A percentile compares a stretch with the other conserved stretches of the same genome.
Evolutionary conservation across 441 rosid species (phyloP).

Genomic region (Aquilaria agallochum): DNA sequence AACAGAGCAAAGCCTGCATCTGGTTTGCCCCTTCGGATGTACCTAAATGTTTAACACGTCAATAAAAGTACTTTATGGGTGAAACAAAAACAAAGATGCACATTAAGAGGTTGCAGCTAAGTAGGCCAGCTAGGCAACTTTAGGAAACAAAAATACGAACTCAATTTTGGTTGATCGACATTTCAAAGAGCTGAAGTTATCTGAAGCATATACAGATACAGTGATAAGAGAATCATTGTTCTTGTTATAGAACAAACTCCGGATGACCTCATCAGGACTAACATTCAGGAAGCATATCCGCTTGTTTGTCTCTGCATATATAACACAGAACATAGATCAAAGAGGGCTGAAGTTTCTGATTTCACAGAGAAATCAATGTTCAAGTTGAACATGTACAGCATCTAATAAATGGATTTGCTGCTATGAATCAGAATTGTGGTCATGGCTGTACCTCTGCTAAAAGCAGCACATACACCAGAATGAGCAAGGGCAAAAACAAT

Average conservation of each 20-base stretch:
- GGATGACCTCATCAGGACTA: conserved; percentile 77
- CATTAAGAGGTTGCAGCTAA: not conserved
- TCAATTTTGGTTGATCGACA: conserved; percentile 87
- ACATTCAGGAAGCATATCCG: conserved; percentile 79
- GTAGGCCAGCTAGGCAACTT: not conserved
- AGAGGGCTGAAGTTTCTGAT: not conserved
- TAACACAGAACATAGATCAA: not conserved
- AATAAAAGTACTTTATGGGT: not conserved
- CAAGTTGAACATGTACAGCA: too few relatives aligned
- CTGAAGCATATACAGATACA: conserved; percentile 83
- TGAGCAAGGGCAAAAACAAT: conserved; percentile 97
- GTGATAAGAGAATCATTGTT: conserved; percentile 90
- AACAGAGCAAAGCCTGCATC: conserved; percentile 81
- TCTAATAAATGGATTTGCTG: not conserved
- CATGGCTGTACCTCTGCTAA: conserved; percentile 61
- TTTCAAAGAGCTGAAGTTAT: conserved; percentile 80
- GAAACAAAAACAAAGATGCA: not conserved
- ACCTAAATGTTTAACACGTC: conserved; percentile 32
- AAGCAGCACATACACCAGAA: conserved; percentile 95
- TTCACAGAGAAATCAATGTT: too few relatives aligned
- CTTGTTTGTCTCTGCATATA: conserved; percentile 57
- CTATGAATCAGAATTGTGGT: not conserved
- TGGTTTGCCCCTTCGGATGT: conserved; percentile 65
- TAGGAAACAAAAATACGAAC: conserved; percentile 20
- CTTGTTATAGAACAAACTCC: conserved; percentile 81